phyloP scores from a whole-genome alignment of 2,329 filamentous ascomycete species.

The Fusarium lateritium region DNA sequence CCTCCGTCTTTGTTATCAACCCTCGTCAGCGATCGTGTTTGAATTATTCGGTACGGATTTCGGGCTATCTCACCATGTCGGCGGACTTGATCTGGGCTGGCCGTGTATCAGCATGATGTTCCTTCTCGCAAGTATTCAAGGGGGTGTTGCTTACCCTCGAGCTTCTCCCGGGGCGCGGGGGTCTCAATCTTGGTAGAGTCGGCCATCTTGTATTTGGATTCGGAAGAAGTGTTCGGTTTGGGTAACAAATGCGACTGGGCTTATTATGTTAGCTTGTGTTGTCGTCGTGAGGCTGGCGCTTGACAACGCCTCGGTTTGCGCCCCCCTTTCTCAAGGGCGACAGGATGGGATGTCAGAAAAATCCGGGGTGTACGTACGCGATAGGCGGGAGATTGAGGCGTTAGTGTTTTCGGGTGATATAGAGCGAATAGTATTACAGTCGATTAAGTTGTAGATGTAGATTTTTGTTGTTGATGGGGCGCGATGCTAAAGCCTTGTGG shows the following conservation, averaged over 20 bases:
- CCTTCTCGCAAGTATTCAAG: neutral
- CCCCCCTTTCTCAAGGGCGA: conserved; percentile 28
- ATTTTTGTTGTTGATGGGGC: conserved; percentile 24
- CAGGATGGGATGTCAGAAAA: conserved; percentile 20
- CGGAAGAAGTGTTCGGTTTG: conserved; percentile 24
- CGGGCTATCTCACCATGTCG: conserved; percentile 83
- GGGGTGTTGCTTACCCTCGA: conserved; percentile 72
- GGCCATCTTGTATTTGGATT: conserved; percentile 52
- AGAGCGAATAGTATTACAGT: conserved; percentile 19
- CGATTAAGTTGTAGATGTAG: conserved; percentile 11
- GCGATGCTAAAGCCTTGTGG: conserved; percentile 43
- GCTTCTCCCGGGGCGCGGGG: conserved; percentile 77
- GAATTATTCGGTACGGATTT: conserved; percentile 22
- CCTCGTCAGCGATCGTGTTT: conserved; percentile 51
- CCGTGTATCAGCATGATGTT: conserved; percentile 34
- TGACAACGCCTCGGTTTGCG: conserved; percentile 36
- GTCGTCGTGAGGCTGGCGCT: conserved; percentile 36
- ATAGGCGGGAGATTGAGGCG: conserved; percentile 22
- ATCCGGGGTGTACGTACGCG: conserved; percentile 33
- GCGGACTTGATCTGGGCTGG: conserved; percentile 97
- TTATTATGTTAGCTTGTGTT: conserved; percentile 24
- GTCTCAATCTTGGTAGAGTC: conserved; percentile 57
- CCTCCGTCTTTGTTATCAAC: conserved; percentile 78
- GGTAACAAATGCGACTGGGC: conserved; percentile 27
- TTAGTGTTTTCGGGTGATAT: conserved; percentile 23